phyloP scores from a whole-genome alignment of 1,284 basidiomycete species.

The Malassezia arunalokei region DNA sequence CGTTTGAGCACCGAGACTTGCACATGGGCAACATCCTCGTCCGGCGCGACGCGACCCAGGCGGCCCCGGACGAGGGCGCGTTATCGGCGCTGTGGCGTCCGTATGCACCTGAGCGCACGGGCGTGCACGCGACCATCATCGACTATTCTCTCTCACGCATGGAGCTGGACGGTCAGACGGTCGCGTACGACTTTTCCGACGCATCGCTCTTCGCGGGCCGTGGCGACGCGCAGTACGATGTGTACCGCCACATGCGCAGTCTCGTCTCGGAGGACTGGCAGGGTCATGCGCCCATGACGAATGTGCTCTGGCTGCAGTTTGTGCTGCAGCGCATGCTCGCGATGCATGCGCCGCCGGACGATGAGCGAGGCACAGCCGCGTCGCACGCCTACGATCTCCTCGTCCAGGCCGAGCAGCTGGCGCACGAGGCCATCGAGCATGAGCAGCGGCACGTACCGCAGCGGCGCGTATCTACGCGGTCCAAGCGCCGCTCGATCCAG shows the following conservation, averaged over 20 bases:
- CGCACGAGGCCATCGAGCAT: conserved; percentile 9
- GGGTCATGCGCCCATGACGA: conserved; percentile 64
- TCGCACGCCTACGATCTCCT: conserved; percentile 3
- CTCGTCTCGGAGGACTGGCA: conserved; percentile 59
- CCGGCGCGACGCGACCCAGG: background rate
- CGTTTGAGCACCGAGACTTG: conserved; percentile 93
- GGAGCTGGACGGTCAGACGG: conserved; percentile 6
- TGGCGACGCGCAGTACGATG: conserved; percentile 86
- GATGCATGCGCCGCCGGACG: background rate
- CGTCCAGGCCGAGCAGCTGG: conserved; percentile 10
- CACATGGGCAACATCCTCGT: conserved; percentile 97
- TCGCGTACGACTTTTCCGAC: conserved; percentile 43
- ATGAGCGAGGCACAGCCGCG: background rate
- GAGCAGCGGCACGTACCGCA: conserved; percentile 2
- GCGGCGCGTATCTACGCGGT: conserved; percentile 12
- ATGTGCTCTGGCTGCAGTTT: conserved; percentile 84
- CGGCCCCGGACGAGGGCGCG: background rate
- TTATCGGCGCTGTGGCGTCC: conserved; percentile 17
- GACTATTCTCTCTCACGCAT: conserved; percentile 78
- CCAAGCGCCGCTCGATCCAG: conserved; percentile 16
- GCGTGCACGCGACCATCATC: conserved; percentile 70
- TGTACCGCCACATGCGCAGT: conserved; percentile 74
- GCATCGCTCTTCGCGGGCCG: conserved; percentile 50
- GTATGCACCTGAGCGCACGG: conserved; percentile 49
- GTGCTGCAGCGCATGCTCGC: conserved; percentile 54